Conservation (phyloP, 805 yeast species). For the Starmerella ratchasimensis region DNA sequence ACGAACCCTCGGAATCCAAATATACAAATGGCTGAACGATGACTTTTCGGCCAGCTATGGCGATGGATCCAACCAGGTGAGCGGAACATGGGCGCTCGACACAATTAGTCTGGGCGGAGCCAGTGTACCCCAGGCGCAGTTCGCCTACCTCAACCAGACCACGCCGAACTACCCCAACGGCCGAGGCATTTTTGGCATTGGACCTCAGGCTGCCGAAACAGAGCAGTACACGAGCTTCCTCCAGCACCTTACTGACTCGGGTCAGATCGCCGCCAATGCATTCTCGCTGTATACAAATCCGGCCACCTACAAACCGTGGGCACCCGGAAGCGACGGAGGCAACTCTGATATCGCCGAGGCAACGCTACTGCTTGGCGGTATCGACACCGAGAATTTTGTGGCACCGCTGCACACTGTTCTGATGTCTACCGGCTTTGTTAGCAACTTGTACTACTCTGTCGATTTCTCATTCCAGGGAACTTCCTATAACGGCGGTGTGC, state of each 20-base stretch:
- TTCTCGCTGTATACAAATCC: slow-evolving; percentile 35
- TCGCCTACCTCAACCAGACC: slow-evolving; percentile 59
- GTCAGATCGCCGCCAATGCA: slow-evolving; percentile 28
- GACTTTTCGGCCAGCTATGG: slow-evolving; percentile 8
- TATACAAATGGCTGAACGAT: slow-evolving; percentile 11
- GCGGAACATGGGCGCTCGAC: slow-evolving; percentile 50
- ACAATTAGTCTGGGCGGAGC: slow-evolving; percentile 39
- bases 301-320: too few species aligned
- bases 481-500: slow-evolving; percentile 12
- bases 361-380: slow-evolving; percentile 31
- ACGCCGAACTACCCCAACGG: slow-evolving; percentile 43
- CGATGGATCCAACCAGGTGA: slow-evolving; percentile 24
- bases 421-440: slow-evolving; percentile 7
- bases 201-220: slow-evolving; percentile 24
- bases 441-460: slow-evolving; percentile 3
- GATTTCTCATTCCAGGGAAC: slow-evolving; percentile 6
- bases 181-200: slow-evolving; percentile 25
- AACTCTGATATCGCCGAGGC: slow-evolving; percentile 20
- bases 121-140: slow-evolving; percentile 37
- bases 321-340: too few species aligned
- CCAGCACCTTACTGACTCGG: slow-evolving; percentile 24
- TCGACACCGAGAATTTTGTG: slow-evolving; percentile 30
- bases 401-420: slow-evolving; percentile 27
- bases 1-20: slow-evolving; percentile 19
- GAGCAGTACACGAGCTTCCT: slow-evolving; percentile 21